Evolutionary conservation across 1,284 basidiomycete genomes (phyloP).

Genomic region (Trametes hirsuta): DNA sequence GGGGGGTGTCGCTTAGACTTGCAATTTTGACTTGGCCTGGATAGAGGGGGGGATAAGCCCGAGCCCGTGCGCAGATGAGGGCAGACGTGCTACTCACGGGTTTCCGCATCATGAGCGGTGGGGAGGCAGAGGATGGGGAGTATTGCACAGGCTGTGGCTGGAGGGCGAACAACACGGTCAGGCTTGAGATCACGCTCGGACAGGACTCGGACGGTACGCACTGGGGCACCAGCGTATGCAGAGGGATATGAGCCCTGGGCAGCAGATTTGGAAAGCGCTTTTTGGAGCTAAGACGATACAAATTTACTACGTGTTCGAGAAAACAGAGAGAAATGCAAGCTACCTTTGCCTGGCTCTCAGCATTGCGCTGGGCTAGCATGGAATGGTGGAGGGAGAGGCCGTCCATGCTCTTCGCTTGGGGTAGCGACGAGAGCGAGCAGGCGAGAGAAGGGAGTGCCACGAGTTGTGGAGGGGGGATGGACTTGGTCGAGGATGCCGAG

Average conservation of each 20-base stretch:
- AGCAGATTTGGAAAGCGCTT: constrained; percentile 35
- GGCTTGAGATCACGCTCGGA: constrained; percentile 4
- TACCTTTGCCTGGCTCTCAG: constrained; percentile 77
- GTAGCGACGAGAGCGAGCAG: constrained; percentile 63
- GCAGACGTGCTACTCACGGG: constrained; percentile 30
- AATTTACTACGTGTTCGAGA: constrained; percentile 17
- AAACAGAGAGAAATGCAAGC: constrained; percentile 13
- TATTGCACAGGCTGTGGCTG: constrained; percentile 26
- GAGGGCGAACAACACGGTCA: constrained; percentile 4
- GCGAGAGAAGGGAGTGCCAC: constrained; percentile 73
- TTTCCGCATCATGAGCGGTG: constrained; percentile 42
- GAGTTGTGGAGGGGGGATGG: constrained; percentile 47
- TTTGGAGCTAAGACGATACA: constrained; percentile 31
- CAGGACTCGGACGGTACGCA: constrained; percentile 17
- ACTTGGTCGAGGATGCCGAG: constrained; percentile 29
- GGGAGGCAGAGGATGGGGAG: constrained; percentile 30
- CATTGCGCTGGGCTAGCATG: constrained; percentile 66
- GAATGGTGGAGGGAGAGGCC: constrained; percentile 64
- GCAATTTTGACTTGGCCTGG: constrained; percentile 35
- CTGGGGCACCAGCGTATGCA: constrained; percentile 23
- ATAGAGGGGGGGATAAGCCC: constrained; percentile 5
- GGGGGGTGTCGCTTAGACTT: constrained; percentile 23
- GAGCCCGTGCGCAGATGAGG: background rate
- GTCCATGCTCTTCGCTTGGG: constrained; percentile 68
- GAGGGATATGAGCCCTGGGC: constrained; percentile 22